Percentiles rank a stretch among this genome's conserved stretches.
Evolutionary conservation across 768 basidiomycete species (phyloP).

Genomic region (Rhizopogon vinicolor): DNA sequence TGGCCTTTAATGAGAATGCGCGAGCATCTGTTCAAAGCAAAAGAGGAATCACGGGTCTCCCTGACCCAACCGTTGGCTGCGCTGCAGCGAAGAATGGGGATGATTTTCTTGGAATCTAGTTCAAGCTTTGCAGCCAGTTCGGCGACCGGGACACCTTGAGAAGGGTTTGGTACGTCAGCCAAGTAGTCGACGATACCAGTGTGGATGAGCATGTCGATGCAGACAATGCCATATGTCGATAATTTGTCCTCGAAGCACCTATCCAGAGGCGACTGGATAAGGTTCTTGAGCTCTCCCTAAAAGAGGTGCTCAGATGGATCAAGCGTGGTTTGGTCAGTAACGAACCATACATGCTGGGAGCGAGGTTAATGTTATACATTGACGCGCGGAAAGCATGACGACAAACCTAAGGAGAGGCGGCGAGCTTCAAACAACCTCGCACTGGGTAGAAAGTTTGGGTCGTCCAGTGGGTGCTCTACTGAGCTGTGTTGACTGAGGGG

Average conservation of each 20-base stretch:
- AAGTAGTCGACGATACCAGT: conserved; percentile 12
- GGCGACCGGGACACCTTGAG: conserved; percentile 7
- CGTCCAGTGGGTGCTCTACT: not conserved
- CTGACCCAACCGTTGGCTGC: conserved; percentile 13
- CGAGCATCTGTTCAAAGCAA: conserved; percentile 14
- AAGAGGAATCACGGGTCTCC: conserved; percentile 13
- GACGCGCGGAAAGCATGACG: not conserved
- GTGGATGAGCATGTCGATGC: conserved; percentile 11
- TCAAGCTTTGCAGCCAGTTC: conserved; percentile 9
- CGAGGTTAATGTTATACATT: not conserved
- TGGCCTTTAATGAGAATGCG: conserved; percentile 9
- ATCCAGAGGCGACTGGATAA: conserved; percentile 1
- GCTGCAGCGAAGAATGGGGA: conserved; percentile 11
- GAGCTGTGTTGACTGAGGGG: not conserved
- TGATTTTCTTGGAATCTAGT: conserved; percentile 10
- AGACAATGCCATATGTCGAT: conserved; percentile 12
- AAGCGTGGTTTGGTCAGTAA: not conserved
- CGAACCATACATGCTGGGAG: not conserved
- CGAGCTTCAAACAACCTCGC: not conserved
- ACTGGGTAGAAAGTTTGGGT: not conserved
- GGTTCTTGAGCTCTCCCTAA: conserved; percentile 1
- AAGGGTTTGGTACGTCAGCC: not conserved
- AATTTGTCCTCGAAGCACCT: conserved; percentile 1
- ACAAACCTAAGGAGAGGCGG: conserved; percentile 1
- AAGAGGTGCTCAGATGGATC: not conserved